phyloP scores from a whole-genome alignment of 768 basidiomycete species.

The Roridomyces roridus region DNA sequence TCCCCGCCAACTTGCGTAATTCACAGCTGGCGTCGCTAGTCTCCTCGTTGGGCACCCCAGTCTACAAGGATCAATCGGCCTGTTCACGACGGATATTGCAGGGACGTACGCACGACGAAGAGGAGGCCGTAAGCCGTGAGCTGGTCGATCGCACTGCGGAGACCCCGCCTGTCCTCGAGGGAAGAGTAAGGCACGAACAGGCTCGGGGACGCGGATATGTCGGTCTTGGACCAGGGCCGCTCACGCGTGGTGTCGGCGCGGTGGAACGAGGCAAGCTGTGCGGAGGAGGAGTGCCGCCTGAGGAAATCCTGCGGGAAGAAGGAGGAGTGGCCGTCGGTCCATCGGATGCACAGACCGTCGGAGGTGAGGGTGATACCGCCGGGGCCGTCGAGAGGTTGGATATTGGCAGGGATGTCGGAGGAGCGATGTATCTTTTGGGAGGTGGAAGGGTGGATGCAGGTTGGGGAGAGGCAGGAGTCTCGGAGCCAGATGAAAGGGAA shows the following conservation, averaged over 20 bases:
- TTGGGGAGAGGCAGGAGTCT: slow-evolving; percentile 78
- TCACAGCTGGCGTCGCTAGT: slow-evolving; percentile 71
- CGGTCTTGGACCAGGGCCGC: slow-evolving; percentile 51
- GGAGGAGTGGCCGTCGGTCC: slow-evolving; percentile 68
- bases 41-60: slow-evolving; percentile 66
- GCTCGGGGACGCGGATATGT: slow-evolving; percentile 41
- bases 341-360: slow-evolving; percentile 56
- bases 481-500: slow-evolving; percentile 83
- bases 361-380: slow-evolving; percentile 48
- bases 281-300: slow-evolving; percentile 48
- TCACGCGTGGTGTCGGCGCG: slow-evolving; percentile 37
- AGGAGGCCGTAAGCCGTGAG: slow-evolving; percentile 76
- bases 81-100: not conserved
- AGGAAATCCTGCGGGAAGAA: slow-evolving; percentile 58
- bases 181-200: slow-evolving; percentile 64
- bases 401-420: slow-evolving; percentile 63
- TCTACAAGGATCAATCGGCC: slow-evolving; percentile 16
- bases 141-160: slow-evolving; percentile 69
- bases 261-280: slow-evolving; percentile 48
- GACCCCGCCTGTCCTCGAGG: slow-evolving; percentile 48
- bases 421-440: slow-evolving; percentile 78
- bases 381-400: slow-evolving; percentile 48
- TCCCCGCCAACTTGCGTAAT: slow-evolving; percentile 64
- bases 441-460: slow-evolving; percentile 80
- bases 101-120: slow-evolving; percentile 55